Evolutionary conservation across 1,284 basidiomycete species (phyloP).

Genomic region (Leccinum griseonigrum): DNA sequence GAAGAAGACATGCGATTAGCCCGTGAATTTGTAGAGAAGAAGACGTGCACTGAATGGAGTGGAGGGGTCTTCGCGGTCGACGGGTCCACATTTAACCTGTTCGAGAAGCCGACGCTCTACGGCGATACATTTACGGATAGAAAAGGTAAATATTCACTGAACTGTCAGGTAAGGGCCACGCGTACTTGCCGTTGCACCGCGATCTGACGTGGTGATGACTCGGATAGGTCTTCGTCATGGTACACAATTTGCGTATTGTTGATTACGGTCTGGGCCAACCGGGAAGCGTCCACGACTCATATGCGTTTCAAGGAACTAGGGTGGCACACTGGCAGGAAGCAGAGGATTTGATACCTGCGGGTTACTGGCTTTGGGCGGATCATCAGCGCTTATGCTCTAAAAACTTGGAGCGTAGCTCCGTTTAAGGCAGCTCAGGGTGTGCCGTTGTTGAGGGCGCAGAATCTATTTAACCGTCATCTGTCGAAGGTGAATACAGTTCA

Average conservation of each 20-base stretch:
- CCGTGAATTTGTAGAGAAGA: not conserved
- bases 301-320: not conserved
- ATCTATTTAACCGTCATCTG: not conserved
- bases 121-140: not conserved
- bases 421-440: not conserved
- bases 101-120: not conserved
- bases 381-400: not conserved
- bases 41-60: not conserved
- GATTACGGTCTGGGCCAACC: not conserved
- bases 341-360: not conserved
- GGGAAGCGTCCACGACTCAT: not conserved
- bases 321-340: not conserved
- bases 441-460: not conserved
- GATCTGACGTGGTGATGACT: not conserved
- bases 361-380: not conserved
- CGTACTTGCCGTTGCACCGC: no score
- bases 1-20: not conserved
- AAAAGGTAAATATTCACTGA: not conserved
- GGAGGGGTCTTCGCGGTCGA: not conserved
- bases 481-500: not conserved
- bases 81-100: not conserved
- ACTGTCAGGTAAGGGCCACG: not conserved
- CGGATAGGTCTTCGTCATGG: not conserved
- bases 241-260: not conserved
- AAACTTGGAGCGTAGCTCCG: not conserved